Base-by-base conservation (phyloP, 768 basidiomycete species). In the Trametes meyenii region DNA sequence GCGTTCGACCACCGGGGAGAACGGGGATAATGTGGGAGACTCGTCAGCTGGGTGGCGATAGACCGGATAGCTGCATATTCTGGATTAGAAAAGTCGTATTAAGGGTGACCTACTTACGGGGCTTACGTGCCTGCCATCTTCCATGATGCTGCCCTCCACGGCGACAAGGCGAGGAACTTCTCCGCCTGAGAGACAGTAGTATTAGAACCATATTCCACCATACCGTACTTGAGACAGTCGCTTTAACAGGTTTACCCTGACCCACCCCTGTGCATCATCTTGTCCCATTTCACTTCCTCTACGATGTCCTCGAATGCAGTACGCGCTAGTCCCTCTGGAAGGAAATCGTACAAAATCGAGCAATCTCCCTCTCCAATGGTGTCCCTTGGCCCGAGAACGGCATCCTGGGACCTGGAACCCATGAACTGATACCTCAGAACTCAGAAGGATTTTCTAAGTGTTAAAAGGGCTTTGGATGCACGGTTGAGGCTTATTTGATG, bases 1-100 rank as follows among this genome's bases (percentile, higher is more conserved):
- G 23, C 74, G 69, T 1, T 82, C 76, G 23, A 93, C 88, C 0
- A 87, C 90, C 0, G 85, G 82, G 4, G 89, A 85, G 75, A 91
- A 92, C 1, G 83, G 81, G 13, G 74, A 73, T 29, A 92, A 78
- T 2, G 83, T 81, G 26, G 91, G 91, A 0, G 89, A 89, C 66
- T 87, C 83, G 70, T 94, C 91, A 2, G 90, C 84, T 14, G 92
- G 92, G 70, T 92, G 90, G 36, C 92, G 85, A 72, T 93, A 94
- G 54, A 93, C 79, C 5, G 92, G 91, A 69, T 84, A 86, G 67
- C 88, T 90, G 60, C 7, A 24, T 21, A 24, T 42, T 50, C 11
- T 11, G 26, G 57, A 65, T 35, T 49, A 50, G 60, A 49, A 57
- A 2, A 1, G 75, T n/a, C 2, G 0, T 21, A 35, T 29, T 40